Evolutionary conservation across 441 rosid genomes (phyloP).

Genomic region (Cnidoscolus chayamansa): DNA sequence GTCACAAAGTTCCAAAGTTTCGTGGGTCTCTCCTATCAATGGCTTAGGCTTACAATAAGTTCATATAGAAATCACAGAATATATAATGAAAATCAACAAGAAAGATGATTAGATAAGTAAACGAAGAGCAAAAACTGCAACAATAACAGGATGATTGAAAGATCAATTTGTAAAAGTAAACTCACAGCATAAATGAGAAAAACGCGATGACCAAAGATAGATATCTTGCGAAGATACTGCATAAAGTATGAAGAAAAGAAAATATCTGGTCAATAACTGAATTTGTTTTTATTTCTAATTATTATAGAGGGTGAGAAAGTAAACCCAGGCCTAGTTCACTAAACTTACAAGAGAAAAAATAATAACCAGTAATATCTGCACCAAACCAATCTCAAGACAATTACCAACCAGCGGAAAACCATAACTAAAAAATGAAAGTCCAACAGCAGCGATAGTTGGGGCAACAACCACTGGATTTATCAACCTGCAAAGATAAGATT

Average conservation of each 20-base stretch:
- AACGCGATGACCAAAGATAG: conserved; percentile 83
- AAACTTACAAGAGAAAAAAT: conserved; percentile 87
- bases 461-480: conserved; percentile 96
- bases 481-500: conserved; percentile 48
- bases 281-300: background rate
- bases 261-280: conserved; percentile 18
- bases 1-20: background rate
- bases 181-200: conserved; percentile 94
- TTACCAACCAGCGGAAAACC: conserved; percentile 90
- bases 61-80: background rate
- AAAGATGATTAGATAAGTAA: background rate
- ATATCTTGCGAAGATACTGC: conserved; percentile 98
- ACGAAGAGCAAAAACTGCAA: background rate
- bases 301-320: background rate
- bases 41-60: background rate
- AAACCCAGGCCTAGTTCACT: conserved; percentile 18
- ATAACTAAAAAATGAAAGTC: conserved; percentile 87
- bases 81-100: conserved; percentile 3
- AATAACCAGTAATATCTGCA: conserved; percentile 78
- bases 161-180: conserved; percentile 4
- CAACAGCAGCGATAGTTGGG: conserved; percentile 97
- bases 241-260: conserved; percentile 17
- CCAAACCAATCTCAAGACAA: conserved; percentile 82
- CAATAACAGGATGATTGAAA: conserved; percentile 10
- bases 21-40: background rate